These are phyloP conservation scores for Microthlaspi erraticum DNA, from an alignment of 345 rosid genomes.

Conservation along the genomic window DNA sequence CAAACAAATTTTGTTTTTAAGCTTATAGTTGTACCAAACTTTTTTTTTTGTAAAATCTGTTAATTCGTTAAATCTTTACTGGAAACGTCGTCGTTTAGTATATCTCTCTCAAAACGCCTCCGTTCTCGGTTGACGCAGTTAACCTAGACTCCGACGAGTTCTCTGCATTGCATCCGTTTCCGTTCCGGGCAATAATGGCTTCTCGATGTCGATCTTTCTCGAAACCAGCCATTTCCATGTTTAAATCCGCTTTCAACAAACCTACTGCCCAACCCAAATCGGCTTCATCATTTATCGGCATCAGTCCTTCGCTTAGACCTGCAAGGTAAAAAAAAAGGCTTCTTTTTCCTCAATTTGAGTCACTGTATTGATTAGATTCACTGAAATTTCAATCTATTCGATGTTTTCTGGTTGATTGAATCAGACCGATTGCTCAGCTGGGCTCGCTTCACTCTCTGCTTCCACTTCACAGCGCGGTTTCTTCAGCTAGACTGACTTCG, in stretches of 20 bases:
- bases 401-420: neutral
- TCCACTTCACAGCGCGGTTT: slow-evolving; percentile 70
- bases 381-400: neutral
- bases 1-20: too few relatives aligned
- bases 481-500: slow-evolving; percentile 79
- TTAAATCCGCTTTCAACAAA: slow-evolving; percentile 52
- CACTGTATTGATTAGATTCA: neutral
- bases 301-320: slow-evolving; percentile 47
- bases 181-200: slow-evolving; percentile 53
- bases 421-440: slow-evolving; percentile 62
- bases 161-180: neutral
- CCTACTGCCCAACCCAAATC: slow-evolving; percentile 37
- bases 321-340: slow-evolving; percentile 53
- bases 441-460: slow-evolving; percentile 74
- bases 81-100: neutral
- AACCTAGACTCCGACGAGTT: neutral
- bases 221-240: slow-evolving; percentile 53
- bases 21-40: too few relatives aligned
- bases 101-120: neutral
- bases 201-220: slow-evolving; percentile 65
- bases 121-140: too few relatives aligned
- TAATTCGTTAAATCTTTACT: too few relatives aligned
- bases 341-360: neutral
- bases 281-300: slow-evolving; percentile 41
- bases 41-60: too few relatives aligned